Base-by-base conservation (phyloP, 2,329 filamentous ascomycete genomes). In the Bipolaris cookei region DNA sequence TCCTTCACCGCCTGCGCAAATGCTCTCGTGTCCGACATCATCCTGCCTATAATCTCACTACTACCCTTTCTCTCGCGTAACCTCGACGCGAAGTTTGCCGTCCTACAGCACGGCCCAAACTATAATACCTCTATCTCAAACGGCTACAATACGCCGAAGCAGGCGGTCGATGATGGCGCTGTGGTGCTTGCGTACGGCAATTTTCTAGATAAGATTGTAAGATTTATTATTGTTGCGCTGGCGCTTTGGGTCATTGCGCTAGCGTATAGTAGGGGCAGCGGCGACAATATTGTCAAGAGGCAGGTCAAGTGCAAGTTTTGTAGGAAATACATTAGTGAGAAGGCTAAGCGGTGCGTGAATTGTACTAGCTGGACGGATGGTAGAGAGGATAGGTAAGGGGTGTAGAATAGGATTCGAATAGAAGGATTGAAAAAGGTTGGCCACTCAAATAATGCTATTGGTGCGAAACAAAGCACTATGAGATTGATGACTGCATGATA, bases 111-210 rank as follows among this genome's bases (percentile, higher is more conserved):
- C 0, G 89, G 89, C 0, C 82, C 84, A 2, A 80, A 84, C 56
- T 72, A 72, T 59, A 73, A 75, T 52, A 25, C 37, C 28, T 67
- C 69, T 30, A 67, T 78, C 1, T 76, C 80, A 3, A 72, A 76
- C 16, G 86, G 86, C 2, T 92, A 92, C 76, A 91, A 89, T 66
- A 92, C 90, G 1, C 78, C 90, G 6, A 78, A 84, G 41, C 86
- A 89, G 69, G 90, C 89, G 2, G 82, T 88, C 58, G 83, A 86
- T 4, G 89, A 92, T 63, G 89, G 89, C 1, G 89, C 89, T 1
- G 84, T 91, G 0, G 84, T 91, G 18, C 81, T 91, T 79, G 87
- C 88, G 0, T 91, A 90, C 62, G 89, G 89, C 82, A 88, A 80
- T 1, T 91, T 90, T 60, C 62, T 90, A 46, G 86, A 87, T 67